Percentiles rank a stretch among this genome's conserved stretches.
These are phyloP conservation scores for Zea luxurians DNA, from an alignment of 176 grass and related monocot genomes.

Conservation along the genomic window DNA sequence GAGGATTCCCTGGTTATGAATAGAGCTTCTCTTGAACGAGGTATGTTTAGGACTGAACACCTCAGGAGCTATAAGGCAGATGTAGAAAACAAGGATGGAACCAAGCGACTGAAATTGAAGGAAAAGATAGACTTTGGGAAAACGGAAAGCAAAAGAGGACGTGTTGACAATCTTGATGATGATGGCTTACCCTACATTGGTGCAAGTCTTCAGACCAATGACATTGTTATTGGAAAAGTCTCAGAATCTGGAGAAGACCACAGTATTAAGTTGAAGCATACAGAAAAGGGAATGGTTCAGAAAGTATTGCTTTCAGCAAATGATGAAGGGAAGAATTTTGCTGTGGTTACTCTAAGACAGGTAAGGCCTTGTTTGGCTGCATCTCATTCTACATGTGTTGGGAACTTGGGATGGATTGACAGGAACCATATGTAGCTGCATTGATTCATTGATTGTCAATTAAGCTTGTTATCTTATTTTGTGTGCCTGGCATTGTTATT, in stretches of 20 bases:
- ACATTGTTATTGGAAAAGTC: constrained; percentile 89
- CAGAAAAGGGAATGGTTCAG: constrained; percentile 95
- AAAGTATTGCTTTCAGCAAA: constrained; percentile 89
- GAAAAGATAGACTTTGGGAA: constrained; percentile 86
- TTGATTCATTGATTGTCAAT: constrained; percentile 26
- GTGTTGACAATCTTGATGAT: constrained; percentile 89
- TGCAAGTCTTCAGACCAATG: constrained; percentile 88
- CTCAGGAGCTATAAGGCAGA: constrained; percentile 85
- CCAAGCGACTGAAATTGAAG: constrained; percentile 59
- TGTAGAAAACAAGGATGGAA: constrained; percentile 71
- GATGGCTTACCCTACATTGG: constrained; percentile 92
- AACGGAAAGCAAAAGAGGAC: constrained; percentile 86
- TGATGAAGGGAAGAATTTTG: constrained; percentile 93
- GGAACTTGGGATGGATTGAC: neutral
- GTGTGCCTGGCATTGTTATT: neutral
- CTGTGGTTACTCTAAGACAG: constrained; percentile 90
- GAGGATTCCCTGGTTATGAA: constrained; percentile 99
- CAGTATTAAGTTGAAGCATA: constrained; percentile 90
- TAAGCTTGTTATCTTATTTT: neutral
- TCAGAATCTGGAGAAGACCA: constrained; percentile 84
- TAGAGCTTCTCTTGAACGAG: constrained; percentile 83
- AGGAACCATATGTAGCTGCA: neutral
- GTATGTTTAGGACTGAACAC: constrained; percentile 92
- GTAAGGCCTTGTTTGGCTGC: constrained; percentile 10
- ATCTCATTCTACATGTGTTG: neutral